Evolutionary conservation across 1,284 basidiomycete genomes (phyloP).

Genomic region (Cerioporus squamosus): DNA sequence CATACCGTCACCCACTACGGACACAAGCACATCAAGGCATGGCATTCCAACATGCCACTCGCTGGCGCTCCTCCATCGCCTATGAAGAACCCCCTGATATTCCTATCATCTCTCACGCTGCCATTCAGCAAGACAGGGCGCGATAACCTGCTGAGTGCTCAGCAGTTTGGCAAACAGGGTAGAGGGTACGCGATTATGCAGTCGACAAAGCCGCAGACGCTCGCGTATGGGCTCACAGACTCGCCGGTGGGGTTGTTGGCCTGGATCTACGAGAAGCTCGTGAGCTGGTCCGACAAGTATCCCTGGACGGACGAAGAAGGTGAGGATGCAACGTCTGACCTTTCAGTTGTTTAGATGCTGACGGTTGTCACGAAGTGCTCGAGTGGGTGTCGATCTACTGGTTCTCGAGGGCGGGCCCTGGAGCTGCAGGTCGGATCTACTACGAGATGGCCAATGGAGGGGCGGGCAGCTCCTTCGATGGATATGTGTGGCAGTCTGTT

Average conservation of each 20-base stretch:
- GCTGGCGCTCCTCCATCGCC: neutral
- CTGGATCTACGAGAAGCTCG: conserved; percentile 66
- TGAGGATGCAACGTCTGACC: conserved; percentile 14
- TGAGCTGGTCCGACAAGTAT: conserved; percentile 53
- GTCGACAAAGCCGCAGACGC: conserved; percentile 56
- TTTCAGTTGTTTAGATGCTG: neutral
- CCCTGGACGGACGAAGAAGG: conserved; percentile 57
- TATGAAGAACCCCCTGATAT: conserved; percentile 3
- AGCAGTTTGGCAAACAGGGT: conserved; percentile 37
- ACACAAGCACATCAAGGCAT: conserved; percentile 38
- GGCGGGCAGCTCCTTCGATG: conserved; percentile 33
- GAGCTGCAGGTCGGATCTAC: conserved; percentile 57
- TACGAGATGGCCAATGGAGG: conserved; percentile 52
- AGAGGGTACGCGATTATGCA: conserved; percentile 49
- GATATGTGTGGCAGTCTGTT: conserved; percentile 32
- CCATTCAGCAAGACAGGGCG: conserved; percentile 25
- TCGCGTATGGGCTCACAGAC: conserved; percentile 58
- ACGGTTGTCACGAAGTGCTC: conserved; percentile 44
- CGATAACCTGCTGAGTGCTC: conserved; percentile 34
- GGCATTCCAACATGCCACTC: conserved; percentile 39
- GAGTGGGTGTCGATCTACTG: conserved; percentile 64
- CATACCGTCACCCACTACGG: neutral
- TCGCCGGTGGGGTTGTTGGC: conserved; percentile 60
- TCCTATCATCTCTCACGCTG: conserved; percentile 3
- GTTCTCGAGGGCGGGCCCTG: conserved; percentile 63